phyloP scores from a whole-genome alignment of 768 basidiomycete genomes.

The Chalciporus chontae region DNA sequence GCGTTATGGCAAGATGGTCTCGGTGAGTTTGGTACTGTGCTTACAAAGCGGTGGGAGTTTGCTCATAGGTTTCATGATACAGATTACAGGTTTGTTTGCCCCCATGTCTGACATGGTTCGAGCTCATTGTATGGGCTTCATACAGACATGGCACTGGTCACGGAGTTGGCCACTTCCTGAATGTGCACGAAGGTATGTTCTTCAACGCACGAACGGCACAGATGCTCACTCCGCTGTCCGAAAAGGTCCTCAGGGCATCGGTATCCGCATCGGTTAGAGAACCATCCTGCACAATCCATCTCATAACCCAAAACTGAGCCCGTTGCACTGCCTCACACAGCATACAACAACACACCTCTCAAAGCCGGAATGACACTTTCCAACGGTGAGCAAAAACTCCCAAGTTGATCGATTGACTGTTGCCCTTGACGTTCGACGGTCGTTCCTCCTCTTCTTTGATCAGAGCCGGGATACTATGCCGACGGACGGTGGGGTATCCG shows the following conservation, averaged over 20 bases:
- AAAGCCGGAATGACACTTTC: conserved; percentile 89
- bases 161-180: conserved; percentile 91
- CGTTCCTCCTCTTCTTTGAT: not conserved
- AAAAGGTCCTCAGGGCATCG: conserved; percentile 55
- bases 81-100: conserved; percentile 54
- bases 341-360: conserved; percentile 65
- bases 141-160: conserved; percentile 88
- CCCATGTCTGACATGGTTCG: not conserved
- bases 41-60: not conserved
- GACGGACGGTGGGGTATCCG: conserved; percentile 92
- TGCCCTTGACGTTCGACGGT: not conserved
- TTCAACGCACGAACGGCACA: not conserved
- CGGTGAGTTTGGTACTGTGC: conserved; percentile 40
- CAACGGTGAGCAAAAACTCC: conserved; percentile 65
- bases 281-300: not conserved
- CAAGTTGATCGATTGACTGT: no score
- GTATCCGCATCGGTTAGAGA: conserved; percentile 36
- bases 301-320: not conserved
- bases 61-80: not conserved
- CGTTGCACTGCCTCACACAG: conserved; percentile 28
- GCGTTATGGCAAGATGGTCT: conserved; percentile 85
- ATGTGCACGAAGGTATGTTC: conserved; percentile 75
- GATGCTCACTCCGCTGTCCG: conserved; percentile 5
- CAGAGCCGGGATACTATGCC: conserved; percentile 88
- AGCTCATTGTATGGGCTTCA: conserved; percentile 6